These are phyloP conservation scores for Globisporangium abappressorium DNA, from an alignment of 352 stramenopile genomes.

Conservation along the genomic window DNA sequence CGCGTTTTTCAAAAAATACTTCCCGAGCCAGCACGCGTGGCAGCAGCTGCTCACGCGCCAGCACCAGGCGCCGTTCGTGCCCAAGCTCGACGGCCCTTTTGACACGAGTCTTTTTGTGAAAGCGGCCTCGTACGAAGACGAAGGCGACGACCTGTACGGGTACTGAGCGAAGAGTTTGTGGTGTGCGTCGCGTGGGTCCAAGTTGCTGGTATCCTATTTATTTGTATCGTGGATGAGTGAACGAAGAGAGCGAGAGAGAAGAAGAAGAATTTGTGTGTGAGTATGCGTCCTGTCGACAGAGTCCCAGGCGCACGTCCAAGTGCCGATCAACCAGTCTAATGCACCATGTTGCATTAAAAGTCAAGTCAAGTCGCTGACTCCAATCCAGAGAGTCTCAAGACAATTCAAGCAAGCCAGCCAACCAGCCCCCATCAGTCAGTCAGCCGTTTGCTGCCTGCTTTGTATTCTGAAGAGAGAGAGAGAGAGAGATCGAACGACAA, in stretches of 20 bases:
- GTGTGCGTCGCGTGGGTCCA: background rate
- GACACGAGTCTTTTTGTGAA: conserved; percentile 69
- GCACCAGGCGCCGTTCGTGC: conserved; percentile 50
- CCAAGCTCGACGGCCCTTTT: conserved; percentile 49
- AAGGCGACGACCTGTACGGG: conserved; percentile 43
- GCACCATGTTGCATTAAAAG: background rate
- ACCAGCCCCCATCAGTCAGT: background rate
- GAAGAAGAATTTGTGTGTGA: background rate
- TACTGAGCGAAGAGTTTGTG: conserved; percentile 17
- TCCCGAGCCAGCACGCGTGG: conserved; percentile 39
- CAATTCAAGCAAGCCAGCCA: background rate
- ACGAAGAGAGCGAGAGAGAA: background rate
- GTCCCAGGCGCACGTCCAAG: background rate
- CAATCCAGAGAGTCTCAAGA: background rate
- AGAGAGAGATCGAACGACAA: background rate
- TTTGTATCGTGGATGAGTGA: conserved; percentile 2
- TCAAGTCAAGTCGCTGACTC: background rate
- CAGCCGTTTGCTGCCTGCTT: background rate
- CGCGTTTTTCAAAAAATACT: conserved; percentile 52
- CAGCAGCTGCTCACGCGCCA: conserved; percentile 40
- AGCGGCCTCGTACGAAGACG: conserved; percentile 34
- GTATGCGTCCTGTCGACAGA: background rate
- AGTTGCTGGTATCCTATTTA: conserved; percentile 2
- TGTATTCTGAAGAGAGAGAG: background rate
- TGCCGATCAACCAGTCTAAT: background rate